Evolutionary conservation across 2,329 filamentous ascomycete species (phyloP), one percentile per base, ranked within the genome.

Genomic region (Geoglossum cookeanum): DNA sequence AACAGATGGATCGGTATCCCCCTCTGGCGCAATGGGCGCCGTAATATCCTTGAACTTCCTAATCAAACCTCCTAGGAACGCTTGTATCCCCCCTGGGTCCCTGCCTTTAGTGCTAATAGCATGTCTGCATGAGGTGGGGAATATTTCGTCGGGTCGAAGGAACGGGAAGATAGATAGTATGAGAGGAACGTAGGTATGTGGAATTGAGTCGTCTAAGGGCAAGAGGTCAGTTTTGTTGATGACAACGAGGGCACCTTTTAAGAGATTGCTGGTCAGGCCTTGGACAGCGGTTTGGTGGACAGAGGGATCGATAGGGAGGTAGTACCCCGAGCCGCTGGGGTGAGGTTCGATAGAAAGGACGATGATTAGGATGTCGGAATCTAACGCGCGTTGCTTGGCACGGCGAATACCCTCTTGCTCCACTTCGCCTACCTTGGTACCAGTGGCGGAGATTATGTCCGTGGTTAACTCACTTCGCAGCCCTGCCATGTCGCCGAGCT

Each of bases 401-500:
- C 92, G 78, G 55, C 85, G 80, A 65, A 98, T 97, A 0, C 92
- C 92, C 68, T 98, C 92, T 66, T 83, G 74, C 66, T 98, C 92
- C 30, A 98, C 77, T 8, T 77, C 74, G 0, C 89, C 87, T 59
- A 95, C 80, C 3, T 52, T 59, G 29, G 15, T 4, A 22, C 30
- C 32, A 8, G 32, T 29, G 7, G 45, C 42, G 27, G 42, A 57
- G 7, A 48, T 48, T 13, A n/a, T 29, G 22, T 39, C 33, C 17
- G 42, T 29, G 13, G 35, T 29, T 22, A 15, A n/a, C 29, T 63
- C 68, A 53, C 76, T 79, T 55, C 89, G 77, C 62, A 98, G 80
- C 0, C 92, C 92, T 22, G 92, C 92, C 64, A 92, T 97, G 70
- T 98, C 92, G 15, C 91, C 90, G 65, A 98, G 83, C n/a, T 86